Evolutionary conservation across 345 rosid species (phyloP), one percentile per base, ranked within the genome.

Genomic region (Syzygium grande): DNA sequence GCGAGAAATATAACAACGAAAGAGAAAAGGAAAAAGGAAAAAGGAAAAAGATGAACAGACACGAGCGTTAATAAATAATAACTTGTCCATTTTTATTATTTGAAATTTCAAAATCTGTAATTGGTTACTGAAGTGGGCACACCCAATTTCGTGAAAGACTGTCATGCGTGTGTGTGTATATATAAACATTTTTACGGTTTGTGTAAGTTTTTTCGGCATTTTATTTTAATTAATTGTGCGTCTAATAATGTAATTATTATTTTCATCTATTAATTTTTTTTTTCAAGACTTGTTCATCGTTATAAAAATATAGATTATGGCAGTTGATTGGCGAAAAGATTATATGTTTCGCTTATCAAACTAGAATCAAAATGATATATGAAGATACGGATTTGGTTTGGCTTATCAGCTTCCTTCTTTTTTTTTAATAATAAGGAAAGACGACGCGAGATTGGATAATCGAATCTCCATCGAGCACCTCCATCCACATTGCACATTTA

Each of bases 111-210:
- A 51, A 11, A 58, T 29, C 25, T 4, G 25, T 10, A 25, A 25
- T 25, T 58, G 63, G 29, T 9, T 25, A 2, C 5, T 58, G 29
- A 58, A 58, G 63, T 25, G 63, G 63, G 25, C 29, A 2, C 63
- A 25, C 63, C 3, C 13, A 25, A 58, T 58, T 58, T 25, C 63
- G 65, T 25, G 65, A 14, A 6, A 58, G 3, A 58, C 65, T 25
- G 11, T 23, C 25, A 3, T 58, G 11, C 25, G 0, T 25, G 6
- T 56, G 0, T 23, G 4, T 4, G 14, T 6, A 7, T 19, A 53
- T 17, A 56, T 10, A 5, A 4, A 11, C 3, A 1, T 61, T 43
- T 43, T 5, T 13, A 6, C n/a, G 34, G 68, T 12, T 61, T n/a
- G 17, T 61, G 19, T 61, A 61, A 61, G 1, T 61, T n/a, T 59